Evolutionary conservation across 805 yeast species (phyloP).

Genomic region (Ogataea nakhonphanomensis): DNA sequence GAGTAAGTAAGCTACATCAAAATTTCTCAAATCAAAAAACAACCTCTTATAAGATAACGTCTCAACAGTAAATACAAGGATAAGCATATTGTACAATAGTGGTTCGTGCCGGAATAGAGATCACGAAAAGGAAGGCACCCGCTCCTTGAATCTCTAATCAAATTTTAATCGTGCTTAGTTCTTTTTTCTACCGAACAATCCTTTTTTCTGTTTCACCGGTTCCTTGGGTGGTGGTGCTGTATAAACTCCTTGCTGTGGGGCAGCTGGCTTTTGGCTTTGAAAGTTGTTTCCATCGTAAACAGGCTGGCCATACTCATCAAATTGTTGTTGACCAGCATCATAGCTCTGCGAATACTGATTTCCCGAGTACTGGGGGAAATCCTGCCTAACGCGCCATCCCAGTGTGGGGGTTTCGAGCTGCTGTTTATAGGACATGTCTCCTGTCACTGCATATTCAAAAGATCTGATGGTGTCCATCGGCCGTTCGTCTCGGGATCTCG

Average conservation of each 20-base stretch:
- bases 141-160: too few relatives aligned
- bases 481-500: constrained; percentile 90
- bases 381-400: constrained; percentile 86
- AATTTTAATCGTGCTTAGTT: neutral
- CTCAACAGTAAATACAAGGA: constrained; percentile 4
- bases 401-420: constrained; percentile 73
- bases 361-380: constrained; percentile 55
- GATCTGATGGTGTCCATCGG: constrained; percentile 94
- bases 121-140: too few relatives aligned
- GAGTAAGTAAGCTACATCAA: too few relatives aligned
- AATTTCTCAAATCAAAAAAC: neutral
- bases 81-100: neutral
- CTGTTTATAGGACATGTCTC: constrained; percentile 75
- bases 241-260: constrained; percentile 32
- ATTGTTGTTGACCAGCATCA: constrained; percentile 29
- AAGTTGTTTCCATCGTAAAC: constrained; percentile 31
- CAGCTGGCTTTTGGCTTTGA: constrained; percentile 12
- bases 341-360: constrained; percentile 34
- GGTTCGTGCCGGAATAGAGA: too few relatives aligned
- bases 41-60: neutral
- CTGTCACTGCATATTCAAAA: constrained; percentile 92
- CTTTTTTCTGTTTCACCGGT: constrained; percentile 68
- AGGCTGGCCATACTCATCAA: constrained; percentile 38
- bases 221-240: constrained; percentile 44
- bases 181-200: constrained; percentile 68